phyloP scores from a whole-genome alignment of 2,329 filamentous ascomycete genomes.

The Pestalotiopsis sp. region DNA sequence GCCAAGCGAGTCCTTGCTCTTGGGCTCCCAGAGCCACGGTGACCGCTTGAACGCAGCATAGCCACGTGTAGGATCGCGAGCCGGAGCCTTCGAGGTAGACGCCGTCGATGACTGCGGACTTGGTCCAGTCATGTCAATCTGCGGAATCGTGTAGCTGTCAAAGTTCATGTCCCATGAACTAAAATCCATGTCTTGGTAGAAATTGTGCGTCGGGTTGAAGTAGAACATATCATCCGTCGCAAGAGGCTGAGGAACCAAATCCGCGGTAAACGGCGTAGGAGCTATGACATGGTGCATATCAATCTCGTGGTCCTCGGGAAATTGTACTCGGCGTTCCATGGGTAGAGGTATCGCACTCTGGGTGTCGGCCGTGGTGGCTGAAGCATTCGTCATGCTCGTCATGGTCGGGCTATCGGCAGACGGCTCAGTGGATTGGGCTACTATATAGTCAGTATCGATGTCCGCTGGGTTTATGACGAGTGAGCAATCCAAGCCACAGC shows the following conservation, averaged over 20 bases:
- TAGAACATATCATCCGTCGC: constrained; percentile 21
- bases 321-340: constrained; percentile 2
- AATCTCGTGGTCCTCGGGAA: neutral
- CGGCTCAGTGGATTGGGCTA: neutral
- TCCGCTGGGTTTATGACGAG: no score
- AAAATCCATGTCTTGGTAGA: constrained; percentile 33
- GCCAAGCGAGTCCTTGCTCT: constrained; percentile 26
- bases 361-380: neutral
- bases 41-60: constrained; percentile 34
- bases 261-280: constrained; percentile 1
- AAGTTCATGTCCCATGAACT: constrained; percentile 31
- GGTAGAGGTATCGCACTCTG: neutral
- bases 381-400: neutral
- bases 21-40: constrained; percentile 35
- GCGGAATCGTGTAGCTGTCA: constrained; percentile 28
- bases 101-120: constrained; percentile 28
- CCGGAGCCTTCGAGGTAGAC: constrained; percentile 19
- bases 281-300: constrained; percentile 1
- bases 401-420: constrained; percentile 1
- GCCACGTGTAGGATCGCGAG: constrained; percentile 26
- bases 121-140: constrained; percentile 24
- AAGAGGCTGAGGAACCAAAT: neutral
- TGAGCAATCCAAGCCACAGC: neutral
- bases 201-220: constrained; percentile 27
- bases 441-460: neutral